A percentile compares a stretch with the other conserved stretches of the same genome.
Conservation (phyloP, 768 basidiomycete genomes). For the Lentinus tigrinus region DNA sequence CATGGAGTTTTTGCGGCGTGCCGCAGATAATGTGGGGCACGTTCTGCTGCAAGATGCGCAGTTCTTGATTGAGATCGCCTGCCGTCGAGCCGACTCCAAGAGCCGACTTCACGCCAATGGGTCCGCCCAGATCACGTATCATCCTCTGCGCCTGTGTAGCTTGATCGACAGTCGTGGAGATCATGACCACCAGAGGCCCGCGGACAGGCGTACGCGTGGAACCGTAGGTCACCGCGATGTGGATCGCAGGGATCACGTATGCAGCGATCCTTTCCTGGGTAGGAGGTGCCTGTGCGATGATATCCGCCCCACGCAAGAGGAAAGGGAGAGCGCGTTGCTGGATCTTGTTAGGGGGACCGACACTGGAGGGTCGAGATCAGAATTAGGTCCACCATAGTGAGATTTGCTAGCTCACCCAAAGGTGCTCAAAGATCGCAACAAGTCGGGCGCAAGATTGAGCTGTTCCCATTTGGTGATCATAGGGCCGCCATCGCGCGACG, state of each 20-base stretch:
- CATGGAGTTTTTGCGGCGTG: slow-evolving; percentile 94
- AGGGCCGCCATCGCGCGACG: slow-evolving; percentile 71
- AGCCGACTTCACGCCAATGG: slow-evolving; percentile 89
- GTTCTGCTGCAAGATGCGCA: slow-evolving; percentile 83
- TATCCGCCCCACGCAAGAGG: slow-evolving; percentile 89
- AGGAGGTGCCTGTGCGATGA: slow-evolving; percentile 98
- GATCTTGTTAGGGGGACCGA: slow-evolving; percentile 98
- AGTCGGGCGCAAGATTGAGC: slow-evolving; percentile 77
- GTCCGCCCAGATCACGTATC: slow-evolving; percentile 91
- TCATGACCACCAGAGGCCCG: slow-evolving; percentile 87
- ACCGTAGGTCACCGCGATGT: slow-evolving; percentile 66
- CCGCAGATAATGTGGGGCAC: slow-evolving; percentile 96
- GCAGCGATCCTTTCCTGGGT: slow-evolving; percentile 98
- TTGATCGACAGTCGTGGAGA: slow-evolving; percentile 98
- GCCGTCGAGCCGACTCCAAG: slow-evolving; percentile 82
- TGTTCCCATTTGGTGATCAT: slow-evolving; percentile 97
- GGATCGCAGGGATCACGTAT: slow-evolving; percentile 90
- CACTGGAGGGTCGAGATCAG: slow-evolving; percentile 42
- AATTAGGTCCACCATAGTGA: slow-evolving; percentile 1
- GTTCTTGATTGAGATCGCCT: slow-evolving; percentile 67
- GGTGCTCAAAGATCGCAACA: slow-evolving; percentile 85
- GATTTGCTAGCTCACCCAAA: slow-evolving; percentile 71
- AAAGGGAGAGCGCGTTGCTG: slow-evolving; percentile 97
- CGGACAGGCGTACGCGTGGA: slow-evolving; percentile 59
- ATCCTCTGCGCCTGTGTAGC: slow-evolving; percentile 95